Percentiles rank a stretch among this genome's conserved stretches.
Evolutionary conservation across 1,284 basidiomycete genomes (phyloP).

Genomic region (Ceratobasidium sp.): DNA sequence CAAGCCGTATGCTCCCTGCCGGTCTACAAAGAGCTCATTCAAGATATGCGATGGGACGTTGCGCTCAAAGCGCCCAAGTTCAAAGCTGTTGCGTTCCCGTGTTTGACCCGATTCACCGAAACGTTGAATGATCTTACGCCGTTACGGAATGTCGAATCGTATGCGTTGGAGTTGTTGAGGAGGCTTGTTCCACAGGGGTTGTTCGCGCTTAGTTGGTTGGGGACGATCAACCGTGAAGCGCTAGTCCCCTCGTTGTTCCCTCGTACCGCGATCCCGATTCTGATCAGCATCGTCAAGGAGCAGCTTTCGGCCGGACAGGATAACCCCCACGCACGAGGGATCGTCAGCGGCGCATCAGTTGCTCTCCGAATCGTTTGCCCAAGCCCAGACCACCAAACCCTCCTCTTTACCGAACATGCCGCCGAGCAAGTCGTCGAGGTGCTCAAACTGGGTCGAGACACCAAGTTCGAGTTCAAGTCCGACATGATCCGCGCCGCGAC

Average conservation of each 20-base stretch:
- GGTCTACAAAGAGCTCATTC: conserved; percentile 41
- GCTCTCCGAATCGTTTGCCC: conserved; percentile 27
- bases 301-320: conserved; percentile 30
- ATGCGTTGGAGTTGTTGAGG: conserved; percentile 28
- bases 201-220: conserved; percentile 34
- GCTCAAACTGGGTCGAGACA: conserved; percentile 34
- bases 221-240: conserved; percentile 29
- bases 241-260: conserved; percentile 34
- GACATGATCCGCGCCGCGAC: conserved; percentile 44
- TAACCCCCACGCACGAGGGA: conserved; percentile 40
- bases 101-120: conserved; percentile 34
- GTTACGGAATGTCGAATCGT: conserved; percentile 6
- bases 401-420: conserved; percentile 21
- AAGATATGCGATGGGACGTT: conserved; percentile 42
- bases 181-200: conserved; percentile 25
- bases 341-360: conserved; percentile 25
- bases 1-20: conserved; percentile 26
- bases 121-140: conserved; percentile 34
- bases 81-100: conserved; percentile 37
- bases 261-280: conserved; percentile 28
- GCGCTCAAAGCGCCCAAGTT: conserved; percentile 38
- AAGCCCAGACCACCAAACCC: conserved; percentile 31
- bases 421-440: conserved; percentile 29
- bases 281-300: conserved; percentile 26
- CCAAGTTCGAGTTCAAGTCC: conserved; percentile 45